A percentile compares a stretch with the other conserved stretches of the same genome.
These are phyloP conservation scores for Ormosia semicastrata DNA, from an alignment of 306 rosid species.

Conservation along the genomic window DNA sequence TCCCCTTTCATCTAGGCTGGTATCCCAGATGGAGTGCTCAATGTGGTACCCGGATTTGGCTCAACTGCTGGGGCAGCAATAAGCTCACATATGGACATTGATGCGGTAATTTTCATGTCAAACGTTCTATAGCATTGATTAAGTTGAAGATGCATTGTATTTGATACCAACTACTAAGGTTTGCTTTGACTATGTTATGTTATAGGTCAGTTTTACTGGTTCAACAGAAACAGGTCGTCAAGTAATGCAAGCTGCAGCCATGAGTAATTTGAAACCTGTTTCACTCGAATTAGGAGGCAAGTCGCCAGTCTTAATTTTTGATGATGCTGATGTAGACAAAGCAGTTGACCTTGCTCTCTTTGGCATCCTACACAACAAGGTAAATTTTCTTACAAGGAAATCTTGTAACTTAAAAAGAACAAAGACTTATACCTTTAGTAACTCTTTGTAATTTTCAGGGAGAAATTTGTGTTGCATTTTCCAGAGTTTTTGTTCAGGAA, in stretches of 20 bases:
- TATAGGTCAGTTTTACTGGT: constrained; percentile 83
- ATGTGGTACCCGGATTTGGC: constrained; percentile 85
- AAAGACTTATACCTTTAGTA: background rate
- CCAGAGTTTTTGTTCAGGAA: constrained; percentile 81
- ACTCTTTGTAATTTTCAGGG: constrained; percentile 52
- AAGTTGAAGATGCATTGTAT: background rate
- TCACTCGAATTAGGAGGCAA: constrained; percentile 92
- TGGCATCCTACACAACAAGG: constrained; percentile 76
- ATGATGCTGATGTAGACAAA: constrained; percentile 74
- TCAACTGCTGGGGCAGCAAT: constrained; percentile 76
- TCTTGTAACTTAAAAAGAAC: background rate
- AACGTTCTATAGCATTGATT: background rate
- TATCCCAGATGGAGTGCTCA: constrained; percentile 83
- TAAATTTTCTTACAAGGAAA: constrained; percentile 14
- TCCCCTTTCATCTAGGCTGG: constrained; percentile 60
- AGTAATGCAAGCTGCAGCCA: constrained; percentile 80
- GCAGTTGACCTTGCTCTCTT: constrained; percentile 77
- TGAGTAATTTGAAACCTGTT: constrained; percentile 73
- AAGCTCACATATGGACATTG: constrained; percentile 73
- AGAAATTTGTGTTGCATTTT: constrained; percentile 73
- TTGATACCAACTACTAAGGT: background rate
- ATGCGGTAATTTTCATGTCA: constrained; percentile 52
- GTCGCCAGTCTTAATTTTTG: constrained; percentile 77
- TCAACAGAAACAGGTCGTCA: constrained; percentile 76
- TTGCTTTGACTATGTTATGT: background rate